Percentiles rank a stretch among this genome's conserved stretches.
phyloP scores from a whole-genome alignment of 352 stramenopile species.

The Globisporangium cystogenes region DNA sequence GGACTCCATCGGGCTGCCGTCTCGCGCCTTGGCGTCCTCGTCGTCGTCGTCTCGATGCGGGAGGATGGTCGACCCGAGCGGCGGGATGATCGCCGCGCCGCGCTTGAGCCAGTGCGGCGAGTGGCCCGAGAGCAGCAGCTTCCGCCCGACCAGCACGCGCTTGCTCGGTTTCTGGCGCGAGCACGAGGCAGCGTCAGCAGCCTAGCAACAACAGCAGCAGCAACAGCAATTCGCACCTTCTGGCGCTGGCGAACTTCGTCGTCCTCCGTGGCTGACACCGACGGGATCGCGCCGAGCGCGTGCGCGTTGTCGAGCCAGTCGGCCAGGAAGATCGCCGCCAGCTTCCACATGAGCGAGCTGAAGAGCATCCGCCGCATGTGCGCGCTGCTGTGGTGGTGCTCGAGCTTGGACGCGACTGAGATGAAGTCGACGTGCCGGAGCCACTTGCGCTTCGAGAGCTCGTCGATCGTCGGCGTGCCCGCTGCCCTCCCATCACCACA shows the following conservation, averaged over 20 bases:
- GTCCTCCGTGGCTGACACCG: slow-evolving; percentile 17
- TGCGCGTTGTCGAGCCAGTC: slow-evolving; percentile 23
- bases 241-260: slow-evolving; percentile 19
- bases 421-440: slow-evolving; percentile 54
- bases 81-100: slow-evolving; percentile 27
- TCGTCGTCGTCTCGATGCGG: neutral
- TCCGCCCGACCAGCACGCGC: slow-evolving; percentile 8
- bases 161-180: slow-evolving; percentile 8
- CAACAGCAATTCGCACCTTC: slow-evolving; percentile 1
- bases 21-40: neutral
- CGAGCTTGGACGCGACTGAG: slow-evolving; percentile 28
- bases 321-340: slow-evolving; percentile 37
- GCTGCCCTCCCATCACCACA: slow-evolving; percentile 9
- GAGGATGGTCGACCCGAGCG: slow-evolving; percentile 25
- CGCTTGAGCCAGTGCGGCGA: slow-evolving; percentile 20
- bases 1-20: slow-evolving; percentile 6
- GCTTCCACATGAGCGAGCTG: slow-evolving; percentile 44
- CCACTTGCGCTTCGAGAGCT: slow-evolving; percentile 47
- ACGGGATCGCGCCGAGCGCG: neutral
- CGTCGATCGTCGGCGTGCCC: slow-evolving; percentile 25
- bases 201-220: neutral
- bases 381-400: slow-evolving; percentile 7
- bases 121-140: slow-evolving; percentile 10
- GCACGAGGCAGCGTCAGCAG: too few relatives aligned
- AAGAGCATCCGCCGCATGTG: slow-evolving; percentile 18